Evolutionary conservation across 2,329 filamentous ascomycete species (phyloP), one percentile per base, ranked within the genome.

Genomic region (Clarireedia monteithiana): DNA sequence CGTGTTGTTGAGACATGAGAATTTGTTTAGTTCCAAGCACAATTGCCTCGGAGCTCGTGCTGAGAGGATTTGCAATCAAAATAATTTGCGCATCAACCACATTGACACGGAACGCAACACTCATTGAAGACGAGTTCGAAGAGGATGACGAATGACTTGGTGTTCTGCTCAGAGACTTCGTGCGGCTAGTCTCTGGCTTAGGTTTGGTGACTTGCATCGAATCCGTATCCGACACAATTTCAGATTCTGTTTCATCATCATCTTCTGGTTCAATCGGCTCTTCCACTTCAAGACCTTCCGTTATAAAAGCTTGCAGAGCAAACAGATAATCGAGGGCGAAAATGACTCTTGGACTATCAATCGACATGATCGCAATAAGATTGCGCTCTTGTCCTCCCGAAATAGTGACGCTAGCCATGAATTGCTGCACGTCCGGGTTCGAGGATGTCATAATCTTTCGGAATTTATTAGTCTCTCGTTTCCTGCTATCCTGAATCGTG

Each of bases 381-480:
- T 85, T 89, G 58, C 84, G 83, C 42, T 96, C 87, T 36, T 84
- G 76, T 3, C 91, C 91, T 15, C 91, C 89, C 0, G 91, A 91
- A 72, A 99, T 95, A 0, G 91, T 95, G 4, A 99, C 76, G 68
- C 88, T 96, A 17, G 94, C 94, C 94, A 99, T 99, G 67, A 99
- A 91, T 65, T 99, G 95, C 70, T 97, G 91, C 47, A 94, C 91
- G 55, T 91, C 87, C 64, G 91, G 92, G 71, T 96, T 97, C 67
- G 91, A 91, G 55, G 95, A 85, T 1, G 91, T 91, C 94, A 99
- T 97, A 73, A 99, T 96, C 70, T 92, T 95, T 50, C 91, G 84
- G 78, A 95, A 99, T 68, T 95, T 96, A 75, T 96, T 99, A 5
- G 86, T 88, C 64, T 95, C 91, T 53, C 83, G 82, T 4, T 84